phyloP scores from a whole-genome alignment of 2,329 filamentous ascomycete species.

The Diaporthe sp. region DNA sequence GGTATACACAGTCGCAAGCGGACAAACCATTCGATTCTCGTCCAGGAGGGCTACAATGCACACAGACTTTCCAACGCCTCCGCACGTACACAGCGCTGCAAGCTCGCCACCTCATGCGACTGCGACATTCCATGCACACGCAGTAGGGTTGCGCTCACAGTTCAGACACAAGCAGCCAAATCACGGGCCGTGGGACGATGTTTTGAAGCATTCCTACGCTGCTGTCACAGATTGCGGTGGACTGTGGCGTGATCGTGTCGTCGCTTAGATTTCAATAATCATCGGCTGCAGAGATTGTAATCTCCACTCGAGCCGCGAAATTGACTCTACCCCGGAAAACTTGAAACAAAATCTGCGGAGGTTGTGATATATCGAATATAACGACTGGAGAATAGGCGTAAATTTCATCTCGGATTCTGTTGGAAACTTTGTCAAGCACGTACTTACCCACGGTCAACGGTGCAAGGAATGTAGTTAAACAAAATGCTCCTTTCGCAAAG shows the following conservation, averaged over 20 bases:
- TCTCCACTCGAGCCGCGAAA: constrained; percentile 3
- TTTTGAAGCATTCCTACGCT: not conserved
- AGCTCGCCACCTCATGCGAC: not conserved
- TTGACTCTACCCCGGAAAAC: constrained; percentile 19
- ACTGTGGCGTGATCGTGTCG: not conserved
- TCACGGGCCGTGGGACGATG: not conserved
- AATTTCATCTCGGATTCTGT: not conserved
- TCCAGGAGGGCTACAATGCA: not conserved
- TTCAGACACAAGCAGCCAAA: not conserved
- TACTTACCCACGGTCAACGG: not conserved
- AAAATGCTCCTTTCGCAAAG: not conserved
- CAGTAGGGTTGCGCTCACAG: not conserved
- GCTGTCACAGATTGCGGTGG: constrained; percentile 12
- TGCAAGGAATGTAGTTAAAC: not conserved
- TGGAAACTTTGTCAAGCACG: not conserved
- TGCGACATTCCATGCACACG: not conserved
- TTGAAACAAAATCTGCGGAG: constrained; percentile 16
- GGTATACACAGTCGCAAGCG: not conserved
- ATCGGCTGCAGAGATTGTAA: not conserved
- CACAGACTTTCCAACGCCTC: not conserved
- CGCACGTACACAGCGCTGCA: not conserved
- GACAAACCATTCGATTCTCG: not conserved
- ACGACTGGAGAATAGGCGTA: not conserved
- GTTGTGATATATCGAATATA: constrained; percentile 13
- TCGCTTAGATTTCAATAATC: not conserved